Evolutionary conservation across 2,329 filamentous ascomycete species (phyloP).

Genomic region (Epichloe scottii): DNA sequence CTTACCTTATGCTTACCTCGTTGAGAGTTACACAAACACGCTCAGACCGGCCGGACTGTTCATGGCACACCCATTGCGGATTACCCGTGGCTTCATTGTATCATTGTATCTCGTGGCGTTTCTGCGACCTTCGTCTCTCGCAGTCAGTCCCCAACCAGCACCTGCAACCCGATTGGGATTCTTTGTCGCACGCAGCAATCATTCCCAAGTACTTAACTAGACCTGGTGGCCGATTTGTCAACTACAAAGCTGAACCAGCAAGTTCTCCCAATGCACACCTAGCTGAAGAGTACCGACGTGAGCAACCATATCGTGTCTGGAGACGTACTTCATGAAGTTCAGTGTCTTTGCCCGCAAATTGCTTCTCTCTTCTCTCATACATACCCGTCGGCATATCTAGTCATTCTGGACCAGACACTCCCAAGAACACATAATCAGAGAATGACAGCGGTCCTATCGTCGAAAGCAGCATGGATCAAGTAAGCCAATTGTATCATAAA

Average conservation of each 20-base stretch:
- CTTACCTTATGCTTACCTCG: background rate
- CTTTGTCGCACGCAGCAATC: background rate
- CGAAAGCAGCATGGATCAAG: constrained; percentile 6
- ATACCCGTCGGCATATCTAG: background rate
- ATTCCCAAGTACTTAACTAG: background rate
- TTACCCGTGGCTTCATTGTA: background rate
- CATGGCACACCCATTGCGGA: background rate
- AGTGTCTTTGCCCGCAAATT: no score
- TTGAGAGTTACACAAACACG: background rate
- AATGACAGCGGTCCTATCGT: constrained; percentile 5
- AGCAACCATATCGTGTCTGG: background rate
- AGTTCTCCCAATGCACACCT: background rate
- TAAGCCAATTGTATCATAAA: constrained; percentile 3
- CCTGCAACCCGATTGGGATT: background rate
- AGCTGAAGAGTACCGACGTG: background rate
- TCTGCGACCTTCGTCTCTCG: background rate
- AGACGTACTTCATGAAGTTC: background rate
- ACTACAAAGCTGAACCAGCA: background rate
- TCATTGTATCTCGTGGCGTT: background rate
- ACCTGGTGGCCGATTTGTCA: background rate
- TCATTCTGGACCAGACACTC: background rate
- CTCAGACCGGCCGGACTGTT: background rate
- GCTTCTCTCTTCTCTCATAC: no score
- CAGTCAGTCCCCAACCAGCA: background rate
- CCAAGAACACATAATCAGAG: background rate